Conservation (phyloP, 1,284 basidiomycete species). For the Cutaneotrichosporon daszewskae region DNA sequence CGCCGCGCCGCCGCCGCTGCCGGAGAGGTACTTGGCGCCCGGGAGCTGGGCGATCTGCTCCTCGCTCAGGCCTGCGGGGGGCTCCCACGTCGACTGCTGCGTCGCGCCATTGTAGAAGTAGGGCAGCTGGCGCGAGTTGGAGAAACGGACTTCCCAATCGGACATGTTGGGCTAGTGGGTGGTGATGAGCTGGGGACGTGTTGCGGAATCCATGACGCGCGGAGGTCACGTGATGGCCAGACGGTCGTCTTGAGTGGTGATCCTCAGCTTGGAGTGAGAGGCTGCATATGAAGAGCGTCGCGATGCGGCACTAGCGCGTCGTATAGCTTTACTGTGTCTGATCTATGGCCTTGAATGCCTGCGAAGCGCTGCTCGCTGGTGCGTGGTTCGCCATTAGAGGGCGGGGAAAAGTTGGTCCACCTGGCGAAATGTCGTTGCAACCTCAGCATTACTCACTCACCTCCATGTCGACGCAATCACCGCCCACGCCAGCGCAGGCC, state of each 20-base stretch:
- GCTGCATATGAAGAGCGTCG: background rate
- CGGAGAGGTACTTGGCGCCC: conserved; percentile 56
- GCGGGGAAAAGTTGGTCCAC: background rate
- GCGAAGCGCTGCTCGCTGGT: too few relatives aligned
- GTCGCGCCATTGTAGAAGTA: conserved; percentile 83
- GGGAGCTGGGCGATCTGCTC: conserved; percentile 62
- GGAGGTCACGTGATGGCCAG: background rate
- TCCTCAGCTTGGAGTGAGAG: background rate
- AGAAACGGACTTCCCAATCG: conserved; percentile 76
- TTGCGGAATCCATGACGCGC: background rate
- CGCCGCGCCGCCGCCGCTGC: conserved; percentile 8
- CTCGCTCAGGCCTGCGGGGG: conserved; percentile 61
- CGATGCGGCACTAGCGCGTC: background rate
- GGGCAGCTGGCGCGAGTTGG: conserved; percentile 67
- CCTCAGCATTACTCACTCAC: background rate
- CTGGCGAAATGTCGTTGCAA: background rate
- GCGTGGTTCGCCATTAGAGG: too few relatives aligned
- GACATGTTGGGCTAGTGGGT: conserved; percentile 1
- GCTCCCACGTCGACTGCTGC: conserved; percentile 74
- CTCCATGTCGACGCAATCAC: conserved; percentile 1
- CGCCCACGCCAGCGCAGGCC: background rate
- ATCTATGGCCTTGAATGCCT: too few relatives aligned
- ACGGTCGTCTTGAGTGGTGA: too few relatives aligned
- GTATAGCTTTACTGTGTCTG: too few relatives aligned
- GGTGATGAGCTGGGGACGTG: background rate